Percentiles rank a stretch among this genome's conserved stretches.
These are phyloP conservation scores for Saccharomycopsis synnaedendra DNA, from an alignment of 805 yeast genomes.

Conservation along the genomic window DNA sequence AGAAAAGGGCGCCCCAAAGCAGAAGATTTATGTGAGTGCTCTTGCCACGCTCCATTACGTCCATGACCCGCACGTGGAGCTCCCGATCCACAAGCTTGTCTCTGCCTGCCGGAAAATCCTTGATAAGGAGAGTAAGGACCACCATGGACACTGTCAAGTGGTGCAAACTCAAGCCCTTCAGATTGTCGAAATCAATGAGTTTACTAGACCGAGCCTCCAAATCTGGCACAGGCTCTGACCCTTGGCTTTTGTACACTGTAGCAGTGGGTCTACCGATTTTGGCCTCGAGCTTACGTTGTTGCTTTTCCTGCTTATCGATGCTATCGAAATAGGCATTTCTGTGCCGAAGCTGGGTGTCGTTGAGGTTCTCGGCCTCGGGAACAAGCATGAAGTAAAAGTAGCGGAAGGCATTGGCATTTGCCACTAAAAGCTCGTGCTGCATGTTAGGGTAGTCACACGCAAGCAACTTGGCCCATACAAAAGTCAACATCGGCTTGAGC, in stretches of 20 bases:
- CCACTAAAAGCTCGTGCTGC: slow-evolving; percentile 62
- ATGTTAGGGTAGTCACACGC: slow-evolving; percentile 86
- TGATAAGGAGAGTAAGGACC: slow-evolving; percentile 72
- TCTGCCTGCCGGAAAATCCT: slow-evolving; percentile 73
- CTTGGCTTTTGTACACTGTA: slow-evolving; percentile 3
- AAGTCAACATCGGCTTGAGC: slow-evolving; percentile 83
- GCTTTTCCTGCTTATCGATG: slow-evolving; percentile 14
- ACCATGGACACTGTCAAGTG: slow-evolving; percentile 95
- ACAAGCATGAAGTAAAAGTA: slow-evolving; percentile 72
- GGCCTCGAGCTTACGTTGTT: slow-evolving; percentile 12
- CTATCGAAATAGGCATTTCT: slow-evolving; percentile 16
- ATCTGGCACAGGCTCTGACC: background rate
- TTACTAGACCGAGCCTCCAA: slow-evolving; percentile 12
- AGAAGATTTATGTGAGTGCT: slow-evolving; percentile 35
- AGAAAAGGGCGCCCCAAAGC: slow-evolving; percentile 82
- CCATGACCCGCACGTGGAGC: slow-evolving; percentile 31
- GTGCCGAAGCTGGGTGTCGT: slow-evolving; percentile 10
- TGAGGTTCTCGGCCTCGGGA: slow-evolving; percentile 22
- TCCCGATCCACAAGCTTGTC: slow-evolving; percentile 67
- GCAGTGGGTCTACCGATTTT: slow-evolving; percentile 14
- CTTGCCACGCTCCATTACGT: slow-evolving; percentile 9
- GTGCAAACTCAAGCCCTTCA: slow-evolving; percentile 10
- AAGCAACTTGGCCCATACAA: slow-evolving; percentile 97
- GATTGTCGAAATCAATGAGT: slow-evolving; percentile 11
- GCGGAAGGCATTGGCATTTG: slow-evolving; percentile 7